Evolutionary conservation across 352 stramenopile genomes (phyloP).

Genomic region (Saprolegnia diclina): DNA sequence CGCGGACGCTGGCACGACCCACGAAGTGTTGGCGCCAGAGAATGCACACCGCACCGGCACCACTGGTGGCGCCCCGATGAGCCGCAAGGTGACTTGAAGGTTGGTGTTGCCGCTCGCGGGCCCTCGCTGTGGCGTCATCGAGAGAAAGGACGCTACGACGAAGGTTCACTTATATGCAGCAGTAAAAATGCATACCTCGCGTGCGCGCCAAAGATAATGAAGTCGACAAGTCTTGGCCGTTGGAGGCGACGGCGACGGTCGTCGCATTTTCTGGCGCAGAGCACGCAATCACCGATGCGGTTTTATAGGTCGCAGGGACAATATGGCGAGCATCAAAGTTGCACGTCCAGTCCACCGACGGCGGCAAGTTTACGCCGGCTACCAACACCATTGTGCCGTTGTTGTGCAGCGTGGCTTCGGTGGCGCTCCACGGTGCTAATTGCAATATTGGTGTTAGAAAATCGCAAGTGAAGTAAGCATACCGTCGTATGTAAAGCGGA

Average conservation of each 20-base stretch:
- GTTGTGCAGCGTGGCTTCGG: not conserved
- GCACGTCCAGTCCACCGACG: constrained; percentile 7
- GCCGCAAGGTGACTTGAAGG: not conserved
- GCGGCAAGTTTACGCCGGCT: not conserved
- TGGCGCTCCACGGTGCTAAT: constrained; percentile 14
- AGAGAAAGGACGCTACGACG: not conserved
- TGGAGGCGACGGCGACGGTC: not conserved
- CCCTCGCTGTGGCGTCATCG: not conserved
- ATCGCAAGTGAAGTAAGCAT: not conserved
- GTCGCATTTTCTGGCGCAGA: not conserved
- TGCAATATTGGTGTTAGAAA: not conserved
- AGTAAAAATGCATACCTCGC: not conserved
- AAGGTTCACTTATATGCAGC: not conserved
- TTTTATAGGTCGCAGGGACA: not conserved
- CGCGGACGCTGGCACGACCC: not conserved
- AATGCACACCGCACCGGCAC: not conserved
- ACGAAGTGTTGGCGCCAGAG: not conserved
- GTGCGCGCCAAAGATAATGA: not conserved
- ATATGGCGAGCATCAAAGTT: not conserved
- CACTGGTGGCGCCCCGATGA: not conserved
- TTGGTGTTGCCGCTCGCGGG: constrained; percentile 1
- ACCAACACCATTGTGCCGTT: not conserved
- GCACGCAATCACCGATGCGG: not conserved
- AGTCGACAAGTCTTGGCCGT: not conserved
- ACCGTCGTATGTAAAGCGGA: constrained; percentile 25